Evolutionary conservation across 805 yeast species (phyloP).

Genomic region (Candida gorgasii): DNA sequence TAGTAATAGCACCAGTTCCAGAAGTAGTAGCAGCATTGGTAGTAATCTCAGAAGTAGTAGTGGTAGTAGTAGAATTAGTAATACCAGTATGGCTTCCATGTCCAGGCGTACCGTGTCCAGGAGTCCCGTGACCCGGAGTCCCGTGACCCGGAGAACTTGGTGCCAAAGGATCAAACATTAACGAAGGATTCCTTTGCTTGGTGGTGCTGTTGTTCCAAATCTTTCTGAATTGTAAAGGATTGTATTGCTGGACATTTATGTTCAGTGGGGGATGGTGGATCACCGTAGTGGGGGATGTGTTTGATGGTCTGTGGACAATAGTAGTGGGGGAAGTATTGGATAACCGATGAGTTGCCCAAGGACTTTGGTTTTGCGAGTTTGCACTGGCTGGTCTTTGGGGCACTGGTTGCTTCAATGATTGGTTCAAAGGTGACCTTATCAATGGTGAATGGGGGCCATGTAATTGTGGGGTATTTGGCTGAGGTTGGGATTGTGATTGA

Average conservation of each 20-base stretch:
- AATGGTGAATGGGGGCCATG: constrained; percentile 3
- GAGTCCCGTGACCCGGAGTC: constrained; percentile 8
- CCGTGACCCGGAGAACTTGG: constrained; percentile 31
- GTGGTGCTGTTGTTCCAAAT: constrained; percentile 30
- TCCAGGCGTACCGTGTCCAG: too few species aligned
- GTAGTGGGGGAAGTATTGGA: constrained; percentile 13
- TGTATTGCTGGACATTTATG: constrained; percentile 22
- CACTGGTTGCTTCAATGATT: constrained; percentile 7
- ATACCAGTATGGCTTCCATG: too few species aligned
- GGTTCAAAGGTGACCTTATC: constrained; percentile 2
- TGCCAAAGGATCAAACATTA: constrained; percentile 51
- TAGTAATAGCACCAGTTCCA: neutral
- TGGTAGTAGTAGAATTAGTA: too few species aligned
- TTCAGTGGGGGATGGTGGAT: neutral
- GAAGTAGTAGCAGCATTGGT: constrained; percentile 7
- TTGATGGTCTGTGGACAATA: constrained; percentile 5
- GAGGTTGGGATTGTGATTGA: neutral
- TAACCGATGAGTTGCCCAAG: constrained; percentile 1
- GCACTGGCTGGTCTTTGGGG: constrained; percentile 6
- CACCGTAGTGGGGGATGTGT: constrained; percentile 6
- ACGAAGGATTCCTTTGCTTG: constrained; percentile 45
- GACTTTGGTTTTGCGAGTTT: neutral
- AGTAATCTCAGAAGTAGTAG: too few species aligned
- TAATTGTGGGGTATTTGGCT: neutral
- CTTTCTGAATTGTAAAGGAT: constrained; percentile 36